Percentiles rank a stretch among this genome's conserved stretches.
Evolutionary conservation across 2,329 filamentous ascomycete species (phyloP).

Genomic region (Neodidymelliopsis sp.): DNA sequence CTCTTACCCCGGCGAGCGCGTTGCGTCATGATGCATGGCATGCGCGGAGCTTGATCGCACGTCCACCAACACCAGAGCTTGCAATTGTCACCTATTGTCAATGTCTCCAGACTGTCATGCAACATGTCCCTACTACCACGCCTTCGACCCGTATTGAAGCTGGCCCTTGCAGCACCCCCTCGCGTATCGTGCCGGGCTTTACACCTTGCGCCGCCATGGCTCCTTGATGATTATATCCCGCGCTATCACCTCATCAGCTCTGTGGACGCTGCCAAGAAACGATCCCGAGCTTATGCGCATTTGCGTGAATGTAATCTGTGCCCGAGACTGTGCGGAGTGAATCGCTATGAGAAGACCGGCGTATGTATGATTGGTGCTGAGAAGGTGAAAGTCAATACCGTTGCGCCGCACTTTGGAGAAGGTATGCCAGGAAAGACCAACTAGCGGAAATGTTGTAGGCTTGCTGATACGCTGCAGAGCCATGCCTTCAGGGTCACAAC

Average conservation of each 20-base stretch:
- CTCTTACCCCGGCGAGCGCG: slow-evolving; percentile 15
- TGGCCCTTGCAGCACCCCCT: background rate
- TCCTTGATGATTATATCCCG: slow-evolving; percentile 76
- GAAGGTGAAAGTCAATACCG: slow-evolving; percentile 80
- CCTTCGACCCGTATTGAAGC: slow-evolving; percentile 20
- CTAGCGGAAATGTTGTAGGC: background rate
- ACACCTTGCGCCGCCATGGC: slow-evolving; percentile 68
- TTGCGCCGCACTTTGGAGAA: slow-evolving; percentile 86
- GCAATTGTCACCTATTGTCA: slow-evolving; percentile 2
- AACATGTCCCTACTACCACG: slow-evolving; percentile 22
- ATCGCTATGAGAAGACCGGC: slow-evolving; percentile 80
- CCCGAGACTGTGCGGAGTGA: slow-evolving; percentile 77
- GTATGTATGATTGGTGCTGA: slow-evolving; percentile 78
- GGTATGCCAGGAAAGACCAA: slow-evolving; percentile 17
- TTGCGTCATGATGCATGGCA: slow-evolving; percentile 13
- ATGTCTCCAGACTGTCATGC: slow-evolving; percentile 6
- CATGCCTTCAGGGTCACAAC: slow-evolving; percentile 82
- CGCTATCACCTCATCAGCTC: slow-evolving; percentile 74
- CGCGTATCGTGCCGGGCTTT: slow-evolving; percentile 43
- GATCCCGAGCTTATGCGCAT: slow-evolving; percentile 76
- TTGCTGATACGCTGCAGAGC: slow-evolving; percentile 58
- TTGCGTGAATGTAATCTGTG: slow-evolving; percentile 82
- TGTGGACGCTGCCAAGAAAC: slow-evolving; percentile 74
- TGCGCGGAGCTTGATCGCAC: slow-evolving; percentile 8
- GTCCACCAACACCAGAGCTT: slow-evolving; percentile 1